Base-by-base conservation (phyloP, 257 asterid genomes). In the Ajuga chamaepitys region DNA sequence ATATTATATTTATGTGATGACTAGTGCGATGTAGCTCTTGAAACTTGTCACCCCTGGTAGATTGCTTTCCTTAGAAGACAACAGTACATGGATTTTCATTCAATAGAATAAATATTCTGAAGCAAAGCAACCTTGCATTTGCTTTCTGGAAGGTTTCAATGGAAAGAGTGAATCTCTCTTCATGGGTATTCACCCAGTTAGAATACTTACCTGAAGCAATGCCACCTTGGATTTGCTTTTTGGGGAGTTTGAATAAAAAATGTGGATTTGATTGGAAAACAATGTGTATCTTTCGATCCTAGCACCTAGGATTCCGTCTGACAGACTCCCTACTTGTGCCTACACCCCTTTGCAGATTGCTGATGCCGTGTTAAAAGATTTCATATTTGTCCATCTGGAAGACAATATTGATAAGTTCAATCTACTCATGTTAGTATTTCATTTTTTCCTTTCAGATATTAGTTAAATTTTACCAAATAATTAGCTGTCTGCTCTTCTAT, bases 331-430 rank as follows among this genome's bases (percentile, higher is more conserved):
- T 59, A 55, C 26, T 38, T 70, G 60, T 64, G 25, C 51, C 30
- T 53, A 60, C 50, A 60, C 48, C 52, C 18, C 44, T 34, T 32
- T 77, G 63, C 85, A 94, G 97, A 88, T 90, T 47, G 99, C 93
- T 74, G 86, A 80, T 54, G 83, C 95, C 59, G 86, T 94, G 57
- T 74, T 94, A 50, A 73, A 68, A 75, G 88, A 90, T 64, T 88
- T 78, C 82, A 78, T 94, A 81, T 83, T 94, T 75, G 99, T 94
- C 70, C 99, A 94, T 77, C 85, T 94, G 75, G 95, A 87, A 72
- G 85, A 86, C 76, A 83, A 90, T 71, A 84, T 76, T 44, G 99
- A 94, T 74, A 94, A 94, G 75, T 94, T 89, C 76, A 90, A 90
- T 75, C 82, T 94, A 50, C 94, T 94, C 70, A 83, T 90, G 99